phyloP scores from a whole-genome alignment of 805 yeast species.

The Candida methanosorbosa region DNA sequence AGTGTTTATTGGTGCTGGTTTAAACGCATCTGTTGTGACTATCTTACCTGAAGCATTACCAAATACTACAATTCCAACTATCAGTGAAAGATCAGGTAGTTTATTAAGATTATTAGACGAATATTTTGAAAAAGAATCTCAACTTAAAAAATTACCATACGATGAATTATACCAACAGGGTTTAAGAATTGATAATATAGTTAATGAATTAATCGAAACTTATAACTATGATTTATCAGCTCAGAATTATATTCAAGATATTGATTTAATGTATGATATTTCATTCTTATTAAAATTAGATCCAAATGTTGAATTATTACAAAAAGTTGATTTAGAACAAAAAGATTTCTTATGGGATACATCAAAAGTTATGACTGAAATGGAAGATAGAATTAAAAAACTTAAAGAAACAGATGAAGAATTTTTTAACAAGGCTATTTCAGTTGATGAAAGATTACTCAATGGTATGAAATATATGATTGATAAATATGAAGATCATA shows the following conservation, averaged over 20 bases:
- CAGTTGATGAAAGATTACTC: conserved; percentile 13
- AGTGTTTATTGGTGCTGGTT: conserved; percentile 23
- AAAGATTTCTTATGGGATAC: conserved; percentile 19
- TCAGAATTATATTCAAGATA: background rate
- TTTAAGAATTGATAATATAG: conserved; percentile 7
- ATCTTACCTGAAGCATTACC: conserved; percentile 17
- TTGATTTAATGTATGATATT: background rate
- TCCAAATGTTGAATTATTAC: conserved; percentile 8
- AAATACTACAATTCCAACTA: conserved; percentile 5
- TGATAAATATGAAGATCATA: conserved; percentile 7
- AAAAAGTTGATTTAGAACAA: conserved; percentile 6
- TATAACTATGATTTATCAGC: conserved; percentile 4
- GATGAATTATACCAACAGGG: conserved; percentile 14
- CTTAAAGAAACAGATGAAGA: conserved; percentile 2
- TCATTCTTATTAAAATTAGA: conserved; percentile 9
- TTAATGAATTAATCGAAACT: conserved; percentile 2
- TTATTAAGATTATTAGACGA: conserved; percentile 7
- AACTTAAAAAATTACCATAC: conserved; percentile 1
- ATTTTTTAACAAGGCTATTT: too few species aligned
- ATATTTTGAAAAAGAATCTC: conserved; percentile 11
- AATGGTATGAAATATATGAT: conserved; percentile 10
- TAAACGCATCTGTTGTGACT: conserved; percentile 14
- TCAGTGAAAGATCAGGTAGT: conserved; percentile 5
- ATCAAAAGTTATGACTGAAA: conserved; percentile 8
- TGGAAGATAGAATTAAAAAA: too few species aligned